Percentiles rank a stretch among this genome's conserved stretches.
Evolutionary conservation across 371 early-diverging fungal genomes (phyloP).

Genomic region (Lichtheimia ornata): DNA sequence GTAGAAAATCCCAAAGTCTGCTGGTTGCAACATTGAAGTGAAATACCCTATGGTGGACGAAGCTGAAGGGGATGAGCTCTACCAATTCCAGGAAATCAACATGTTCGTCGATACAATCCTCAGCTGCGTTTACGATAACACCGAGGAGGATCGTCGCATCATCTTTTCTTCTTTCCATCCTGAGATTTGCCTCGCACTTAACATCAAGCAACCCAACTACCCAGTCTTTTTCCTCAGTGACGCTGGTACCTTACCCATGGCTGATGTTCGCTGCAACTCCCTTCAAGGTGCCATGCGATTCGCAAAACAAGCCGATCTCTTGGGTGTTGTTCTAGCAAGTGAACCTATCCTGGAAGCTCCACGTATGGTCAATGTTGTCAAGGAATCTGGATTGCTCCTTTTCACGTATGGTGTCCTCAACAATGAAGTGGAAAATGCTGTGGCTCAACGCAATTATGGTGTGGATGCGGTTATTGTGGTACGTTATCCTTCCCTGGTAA

Average conservation of each 20-base stretch:
- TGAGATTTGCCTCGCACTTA: slow-evolving; percentile 81
- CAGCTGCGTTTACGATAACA: slow-evolving; percentile 70
- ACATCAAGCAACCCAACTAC: slow-evolving; percentile 79
- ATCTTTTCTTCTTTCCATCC: slow-evolving; percentile 96
- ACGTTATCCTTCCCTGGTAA: background rate
- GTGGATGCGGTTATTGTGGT: slow-evolving; percentile 83
- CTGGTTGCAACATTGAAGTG: slow-evolving; percentile 96
- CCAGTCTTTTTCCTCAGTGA: slow-evolving; percentile 93
- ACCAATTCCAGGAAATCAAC: slow-evolving; percentile 77
- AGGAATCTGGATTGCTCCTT: slow-evolving; percentile 70
- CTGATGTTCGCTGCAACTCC: slow-evolving; percentile 84
- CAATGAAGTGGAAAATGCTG: slow-evolving; percentile 74
- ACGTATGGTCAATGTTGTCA: slow-evolving; percentile 69
- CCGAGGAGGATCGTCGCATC: slow-evolving; percentile 69
- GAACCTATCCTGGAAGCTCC: slow-evolving; percentile 81
- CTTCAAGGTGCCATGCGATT: slow-evolving; percentile 81
- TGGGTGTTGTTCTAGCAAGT: slow-evolving; percentile 84
- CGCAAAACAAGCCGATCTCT: slow-evolving; percentile 71
- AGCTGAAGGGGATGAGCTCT: slow-evolving; percentile 74
- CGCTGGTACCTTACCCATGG: slow-evolving; percentile 74
- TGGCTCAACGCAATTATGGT: slow-evolving; percentile 72
- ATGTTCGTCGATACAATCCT: slow-evolving; percentile 85
- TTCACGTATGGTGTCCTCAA: slow-evolving; percentile 90
- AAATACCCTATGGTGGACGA: slow-evolving; percentile 95
- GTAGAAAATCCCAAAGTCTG: slow-evolving; percentile 68